Percentiles rank a stretch among this genome's conserved stretches.
phyloP scores from a whole-genome alignment of 140 eudicot species.

The Anethum foeniculum region DNA sequence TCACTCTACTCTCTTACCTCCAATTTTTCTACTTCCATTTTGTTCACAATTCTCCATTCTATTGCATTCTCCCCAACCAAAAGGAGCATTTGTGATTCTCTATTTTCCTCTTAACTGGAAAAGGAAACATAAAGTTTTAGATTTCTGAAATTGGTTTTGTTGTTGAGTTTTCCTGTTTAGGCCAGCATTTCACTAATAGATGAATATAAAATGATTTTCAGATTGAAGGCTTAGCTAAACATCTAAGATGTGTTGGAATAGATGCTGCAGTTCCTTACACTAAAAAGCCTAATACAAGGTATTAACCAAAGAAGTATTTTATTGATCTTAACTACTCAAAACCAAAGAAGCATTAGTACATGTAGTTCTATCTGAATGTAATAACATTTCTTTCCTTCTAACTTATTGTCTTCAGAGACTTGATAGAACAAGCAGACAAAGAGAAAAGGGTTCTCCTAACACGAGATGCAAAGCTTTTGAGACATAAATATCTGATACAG shows the following conservation, averaged over 20 bases:
- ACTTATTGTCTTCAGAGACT: constrained; percentile 44
- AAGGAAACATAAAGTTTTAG: background rate
- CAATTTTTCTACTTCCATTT: background rate
- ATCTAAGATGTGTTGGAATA: constrained; percentile 87
- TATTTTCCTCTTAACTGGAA: background rate
- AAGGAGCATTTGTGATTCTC: background rate
- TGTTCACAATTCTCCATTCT: background rate
- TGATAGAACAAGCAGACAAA: constrained; percentile 73
- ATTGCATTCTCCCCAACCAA: background rate
- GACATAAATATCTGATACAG: constrained; percentile 65
- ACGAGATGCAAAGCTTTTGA: constrained; percentile 86
- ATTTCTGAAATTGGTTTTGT: constrained; percentile 1
- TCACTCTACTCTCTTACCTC: background rate
- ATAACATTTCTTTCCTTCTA: background rate
- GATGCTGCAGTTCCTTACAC: constrained; percentile 87
- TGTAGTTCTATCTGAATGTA: background rate
- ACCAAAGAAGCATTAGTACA: background rate
- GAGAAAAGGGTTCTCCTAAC: constrained; percentile 88
- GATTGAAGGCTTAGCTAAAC: constrained; percentile 96
- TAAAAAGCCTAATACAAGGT: constrained; percentile 85
- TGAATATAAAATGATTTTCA: constrained; percentile 12
- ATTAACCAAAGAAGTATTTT: constrained; percentile 7
- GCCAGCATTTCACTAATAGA: background rate
- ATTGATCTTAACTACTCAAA: background rate
- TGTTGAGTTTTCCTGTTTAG: background rate